A percentile compares a stretch with the other conserved stretches of the same genome.
These are phyloP conservation scores for Calonectria ilicicola DNA, from an alignment of 2,329 filamentous ascomycete species.

Conservation along the genomic window DNA sequence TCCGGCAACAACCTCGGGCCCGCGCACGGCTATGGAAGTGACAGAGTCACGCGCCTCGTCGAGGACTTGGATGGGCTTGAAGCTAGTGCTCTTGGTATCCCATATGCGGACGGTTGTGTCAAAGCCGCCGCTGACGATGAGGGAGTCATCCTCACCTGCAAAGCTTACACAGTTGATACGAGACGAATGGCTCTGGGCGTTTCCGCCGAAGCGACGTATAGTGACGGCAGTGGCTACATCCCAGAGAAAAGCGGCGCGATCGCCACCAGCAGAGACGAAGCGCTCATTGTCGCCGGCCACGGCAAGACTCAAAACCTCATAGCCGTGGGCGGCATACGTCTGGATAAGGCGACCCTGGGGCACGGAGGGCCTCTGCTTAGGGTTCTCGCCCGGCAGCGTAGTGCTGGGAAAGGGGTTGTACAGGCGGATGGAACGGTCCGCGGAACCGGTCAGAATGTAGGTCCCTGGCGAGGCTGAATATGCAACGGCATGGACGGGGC, in stretches of 20 bases:
- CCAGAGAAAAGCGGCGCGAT: slow-evolving; percentile 93
- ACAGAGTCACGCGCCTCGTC: slow-evolving; percentile 80
- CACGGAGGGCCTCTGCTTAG: slow-evolving; percentile 43
- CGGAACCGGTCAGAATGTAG: slow-evolving; percentile 86
- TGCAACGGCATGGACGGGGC: slow-evolving; percentile 77
- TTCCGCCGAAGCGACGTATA: slow-evolving; percentile 76
- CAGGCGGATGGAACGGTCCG: slow-evolving; percentile 86
- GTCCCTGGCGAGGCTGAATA: slow-evolving; percentile 80
- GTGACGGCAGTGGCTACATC: slow-evolving; percentile 88
- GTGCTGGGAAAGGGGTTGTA: slow-evolving; percentile 78
- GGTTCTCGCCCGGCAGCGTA: slow-evolving; percentile 46
- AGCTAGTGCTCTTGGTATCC: slow-evolving; percentile 69
- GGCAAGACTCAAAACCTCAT: slow-evolving; percentile 86
- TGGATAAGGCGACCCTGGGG: slow-evolving; percentile 78
- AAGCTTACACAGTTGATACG: slow-evolving; percentile 85
- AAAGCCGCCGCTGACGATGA: slow-evolving; percentile 80
- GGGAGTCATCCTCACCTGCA: slow-evolving; percentile 78
- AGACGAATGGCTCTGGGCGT: slow-evolving; percentile 72
- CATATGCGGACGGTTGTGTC: slow-evolving; percentile 83
- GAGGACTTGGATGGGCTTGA: slow-evolving; percentile 78
- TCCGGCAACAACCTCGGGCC: slow-evolving; percentile 74
- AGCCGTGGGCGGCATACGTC: slow-evolving; percentile 89
- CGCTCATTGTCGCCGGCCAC: slow-evolving; percentile 83
- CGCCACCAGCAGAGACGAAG: slow-evolving; percentile 90
- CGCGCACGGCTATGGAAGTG: slow-evolving; percentile 60